Percentiles rank a stretch among this genome's conserved stretches.
phyloP scores from a whole-genome alignment of 2,329 filamentous ascomycete species.

The Colletotrichum magnum region DNA sequence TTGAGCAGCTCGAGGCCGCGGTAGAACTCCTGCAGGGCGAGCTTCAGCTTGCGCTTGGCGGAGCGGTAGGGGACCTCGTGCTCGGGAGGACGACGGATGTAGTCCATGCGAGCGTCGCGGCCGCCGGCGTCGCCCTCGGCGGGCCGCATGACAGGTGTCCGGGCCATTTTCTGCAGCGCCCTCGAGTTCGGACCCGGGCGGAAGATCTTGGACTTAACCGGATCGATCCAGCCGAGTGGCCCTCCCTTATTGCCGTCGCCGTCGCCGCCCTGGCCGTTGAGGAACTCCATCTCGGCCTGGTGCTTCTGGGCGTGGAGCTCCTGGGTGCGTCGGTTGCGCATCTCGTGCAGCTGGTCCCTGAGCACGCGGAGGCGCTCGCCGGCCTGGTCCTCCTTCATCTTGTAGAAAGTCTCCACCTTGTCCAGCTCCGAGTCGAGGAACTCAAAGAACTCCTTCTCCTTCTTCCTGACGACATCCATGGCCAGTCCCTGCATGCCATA shows the following conservation, averaged over 20 bases:
- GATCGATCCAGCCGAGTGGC: constrained; percentile 62
- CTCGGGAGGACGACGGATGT: constrained; percentile 63
- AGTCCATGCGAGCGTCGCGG: constrained; percentile 55
- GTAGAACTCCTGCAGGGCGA: constrained; percentile 94
- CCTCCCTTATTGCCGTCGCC: constrained; percentile 42
- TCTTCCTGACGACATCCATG: constrained; percentile 74
- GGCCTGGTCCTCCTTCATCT: constrained; percentile 88
- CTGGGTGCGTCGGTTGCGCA: constrained; percentile 85
- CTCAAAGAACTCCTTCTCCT: constrained; percentile 86
- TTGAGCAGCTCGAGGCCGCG: constrained; percentile 92
- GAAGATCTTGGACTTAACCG: constrained; percentile 68
- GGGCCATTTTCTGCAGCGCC: constrained; percentile 68
- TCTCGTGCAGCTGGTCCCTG: constrained; percentile 89
- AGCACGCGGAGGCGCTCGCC: constrained; percentile 78
- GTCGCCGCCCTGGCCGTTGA: constrained; percentile 44
- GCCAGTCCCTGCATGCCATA: constrained; percentile 58
- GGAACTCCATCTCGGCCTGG: constrained; percentile 49
- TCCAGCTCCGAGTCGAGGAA: constrained; percentile 88
- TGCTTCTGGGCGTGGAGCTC: constrained; percentile 70
- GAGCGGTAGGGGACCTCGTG: constrained; percentile 85
- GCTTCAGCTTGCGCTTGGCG: constrained; percentile 92
- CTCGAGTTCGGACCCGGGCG: constrained; percentile 73
- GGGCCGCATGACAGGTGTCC: constrained; percentile 60
- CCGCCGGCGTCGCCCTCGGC: constrained; percentile 49
- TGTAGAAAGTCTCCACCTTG: constrained; percentile 96